Conservation (phyloP, 1,284 basidiomycete genomes). For the Cerrena zonata region DNA sequence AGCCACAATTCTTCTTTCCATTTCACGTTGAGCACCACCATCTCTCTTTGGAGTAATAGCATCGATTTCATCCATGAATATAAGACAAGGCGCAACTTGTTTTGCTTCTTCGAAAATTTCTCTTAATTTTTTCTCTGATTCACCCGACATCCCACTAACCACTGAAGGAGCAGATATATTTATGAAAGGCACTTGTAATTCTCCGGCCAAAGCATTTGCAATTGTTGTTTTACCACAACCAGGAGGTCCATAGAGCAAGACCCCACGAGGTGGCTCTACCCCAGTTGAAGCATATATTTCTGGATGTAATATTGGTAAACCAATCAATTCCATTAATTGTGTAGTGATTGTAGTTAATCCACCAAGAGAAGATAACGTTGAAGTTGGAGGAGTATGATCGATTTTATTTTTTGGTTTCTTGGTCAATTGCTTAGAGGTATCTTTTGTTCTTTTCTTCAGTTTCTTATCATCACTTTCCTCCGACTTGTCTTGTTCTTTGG, state of each 20-base stretch:
- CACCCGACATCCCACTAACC: slow-evolving; percentile 95
- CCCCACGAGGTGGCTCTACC: slow-evolving; percentile 88
- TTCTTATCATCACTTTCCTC: too few relatives aligned
- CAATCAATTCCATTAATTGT: slow-evolving; percentile 91
- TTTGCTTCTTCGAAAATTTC: slow-evolving; percentile 97
- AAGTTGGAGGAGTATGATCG: slow-evolving; percentile 62
- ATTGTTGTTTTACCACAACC: slow-evolving; percentile 94
- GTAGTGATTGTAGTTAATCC: slow-evolving; percentile 84
- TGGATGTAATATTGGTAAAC: slow-evolving; percentile 90
- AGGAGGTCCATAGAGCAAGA: slow-evolving; percentile 90
- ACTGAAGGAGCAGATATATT: slow-evolving; percentile 90
- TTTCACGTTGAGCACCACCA: slow-evolving; percentile 93
- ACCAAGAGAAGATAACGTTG: slow-evolving; percentile 79
- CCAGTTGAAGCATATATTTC: slow-evolving; percentile 93
- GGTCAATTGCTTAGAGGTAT: too few relatives aligned
- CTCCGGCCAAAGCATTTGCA: slow-evolving; percentile 89
- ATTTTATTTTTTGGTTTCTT: too few relatives aligned
- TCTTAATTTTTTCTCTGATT: slow-evolving; percentile 91
- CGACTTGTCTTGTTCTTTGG: too few relatives aligned
- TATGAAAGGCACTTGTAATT: slow-evolving; percentile 88
- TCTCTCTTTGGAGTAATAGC: slow-evolving; percentile 97
- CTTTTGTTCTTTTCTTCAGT: too few relatives aligned
- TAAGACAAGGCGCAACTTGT: slow-evolving; percentile 79
- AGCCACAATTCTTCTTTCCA: slow-evolving; percentile 95
- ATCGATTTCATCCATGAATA: slow-evolving; percentile 97